phyloP scores from a whole-genome alignment of 257 asterid genomes.

The Salvia splendens region DNA sequence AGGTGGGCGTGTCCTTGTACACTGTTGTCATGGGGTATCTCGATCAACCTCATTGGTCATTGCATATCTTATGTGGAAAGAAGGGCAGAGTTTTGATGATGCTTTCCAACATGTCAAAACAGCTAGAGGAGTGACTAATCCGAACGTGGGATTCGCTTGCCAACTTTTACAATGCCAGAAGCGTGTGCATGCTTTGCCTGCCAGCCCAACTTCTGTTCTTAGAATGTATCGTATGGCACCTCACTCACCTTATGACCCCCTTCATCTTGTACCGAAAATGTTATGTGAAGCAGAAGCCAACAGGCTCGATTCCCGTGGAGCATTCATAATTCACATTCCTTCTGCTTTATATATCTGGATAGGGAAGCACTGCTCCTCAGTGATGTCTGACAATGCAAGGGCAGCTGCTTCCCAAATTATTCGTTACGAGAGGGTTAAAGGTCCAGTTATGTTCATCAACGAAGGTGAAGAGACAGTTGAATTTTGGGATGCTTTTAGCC shows the following conservation, averaged over 20 bases:
- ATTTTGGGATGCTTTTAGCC: constrained; percentile 74
- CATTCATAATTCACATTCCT: constrained; percentile 80
- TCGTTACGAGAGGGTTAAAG: constrained; percentile 70
- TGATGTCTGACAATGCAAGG: constrained; percentile 72
- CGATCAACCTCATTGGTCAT: constrained; percentile 92
- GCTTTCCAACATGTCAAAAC: constrained; percentile 81
- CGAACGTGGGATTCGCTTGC: constrained; percentile 89
- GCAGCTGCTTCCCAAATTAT: constrained; percentile 78
- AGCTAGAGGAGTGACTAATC: constrained; percentile 89
- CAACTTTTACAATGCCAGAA: constrained; percentile 69
- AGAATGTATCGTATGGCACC: constrained; percentile 87
- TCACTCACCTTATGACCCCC: constrained; percentile 91
- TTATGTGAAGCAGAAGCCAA: constrained; percentile 48
- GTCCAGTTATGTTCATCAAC: constrained; percentile 55
- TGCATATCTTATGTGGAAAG: constrained; percentile 96
- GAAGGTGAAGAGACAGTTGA: constrained; percentile 79
- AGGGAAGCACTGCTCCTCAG: constrained; percentile 58
- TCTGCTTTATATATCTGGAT: constrained; percentile 76
- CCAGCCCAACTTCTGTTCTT: constrained; percentile 74
- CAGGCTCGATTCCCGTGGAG: constrained; percentile 86
- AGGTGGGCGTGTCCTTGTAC: constrained; percentile 87
- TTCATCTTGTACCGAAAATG: constrained; percentile 66
- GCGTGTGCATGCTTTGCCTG: constrained; percentile 87
- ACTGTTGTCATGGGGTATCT: constrained; percentile 92
- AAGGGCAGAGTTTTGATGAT: constrained; percentile 75